Evolutionary conservation across 2,329 filamentous ascomycete species (phyloP), one percentile per base, ranked within the genome.

Genomic region (Aaosphaeria arxii): DNA sequence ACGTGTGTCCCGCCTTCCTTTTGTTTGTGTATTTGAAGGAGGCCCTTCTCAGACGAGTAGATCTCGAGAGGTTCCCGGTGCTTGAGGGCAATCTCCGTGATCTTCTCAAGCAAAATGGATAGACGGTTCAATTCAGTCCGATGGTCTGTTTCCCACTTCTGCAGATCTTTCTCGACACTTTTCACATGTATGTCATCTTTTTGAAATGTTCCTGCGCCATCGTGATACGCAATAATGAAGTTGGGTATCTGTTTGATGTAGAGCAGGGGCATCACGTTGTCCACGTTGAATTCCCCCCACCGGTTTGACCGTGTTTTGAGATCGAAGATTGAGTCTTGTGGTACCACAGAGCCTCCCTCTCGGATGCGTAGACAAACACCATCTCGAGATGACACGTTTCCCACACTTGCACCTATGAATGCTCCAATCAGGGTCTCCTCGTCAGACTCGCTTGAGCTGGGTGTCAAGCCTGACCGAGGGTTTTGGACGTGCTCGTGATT

Each of bases 211-310:
- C 66, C 66, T 5, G 71, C 70, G 5, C 47, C 56, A 6, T 71
- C 51, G 54, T 83, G 79, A 49, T 75, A 78, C 0, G 77, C 79
- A 17, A 81, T 53, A 32, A 82, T 63, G 48, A 82, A 77, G 46
- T 76, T 78, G 0, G 75, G 72, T 29, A 76, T 75, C 52, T 81
- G 80, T 24, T 71, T 64, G 11, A 77, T 39, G 78, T 78, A 83
- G 5, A 82, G 65, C 5, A 71, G 66, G 4, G 72, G 72, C 13
- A 76, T 54, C 44, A 77, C 64, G 11, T 76, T 71, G 3, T 47
- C 49, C 47, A 80, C 65, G 7, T 75, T 53, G 29, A 67, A 66
- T 1, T 62, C 39, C 28, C 53, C 60, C 17, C n/a, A n/a, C n/a
- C n/a, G n/a, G 9, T 51, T 57, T 33, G 72, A 71, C 28, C 77